These are phyloP conservation scores for Venturia pyrina DNA, from an alignment of 2,329 filamentous ascomycete species.

Conservation along the genomic window DNA sequence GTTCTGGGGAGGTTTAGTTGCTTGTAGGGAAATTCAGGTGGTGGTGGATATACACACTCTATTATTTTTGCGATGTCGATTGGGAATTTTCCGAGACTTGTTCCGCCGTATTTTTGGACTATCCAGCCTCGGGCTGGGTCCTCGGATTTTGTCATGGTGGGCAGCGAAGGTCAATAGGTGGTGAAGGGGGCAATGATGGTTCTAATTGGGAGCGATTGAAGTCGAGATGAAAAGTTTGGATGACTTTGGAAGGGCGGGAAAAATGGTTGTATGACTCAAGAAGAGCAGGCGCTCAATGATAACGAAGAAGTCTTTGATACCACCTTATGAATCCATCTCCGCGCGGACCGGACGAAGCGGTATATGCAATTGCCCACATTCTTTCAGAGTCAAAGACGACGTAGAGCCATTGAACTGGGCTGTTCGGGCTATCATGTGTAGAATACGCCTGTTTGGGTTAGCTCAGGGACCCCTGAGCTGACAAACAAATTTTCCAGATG, in stretches of 20 bases:
- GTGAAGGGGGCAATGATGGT: neutral
- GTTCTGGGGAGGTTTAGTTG: neutral
- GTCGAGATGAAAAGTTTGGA: neutral
- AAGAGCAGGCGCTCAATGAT: neutral
- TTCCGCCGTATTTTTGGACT: slow-evolving; percentile 92
- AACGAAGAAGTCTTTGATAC: neutral
- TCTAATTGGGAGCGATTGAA: neutral
- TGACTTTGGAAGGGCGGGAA: neutral
- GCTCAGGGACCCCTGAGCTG: too few species aligned
- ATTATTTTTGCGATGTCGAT: slow-evolving; percentile 12
- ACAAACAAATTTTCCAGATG: too few species aligned
- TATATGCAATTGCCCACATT: neutral
- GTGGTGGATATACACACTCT: neutral
- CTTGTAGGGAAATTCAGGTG: neutral
- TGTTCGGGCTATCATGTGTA: too few species aligned
- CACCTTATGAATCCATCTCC: neutral
- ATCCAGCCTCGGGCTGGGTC: slow-evolving; percentile 47
- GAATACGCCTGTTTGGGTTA: too few species aligned
- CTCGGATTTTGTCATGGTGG: neutral
- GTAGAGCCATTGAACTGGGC: too few species aligned
- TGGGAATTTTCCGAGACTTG: slow-evolving; percentile 58
- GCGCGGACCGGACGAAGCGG: neutral
- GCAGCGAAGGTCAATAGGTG: neutral
- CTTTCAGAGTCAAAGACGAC: neutral
- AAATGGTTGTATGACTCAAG: neutral